Evolutionary conservation across 1,284 basidiomycete genomes (phyloP).

Genomic region (Apiotrichum akiyoshidainum): DNA sequence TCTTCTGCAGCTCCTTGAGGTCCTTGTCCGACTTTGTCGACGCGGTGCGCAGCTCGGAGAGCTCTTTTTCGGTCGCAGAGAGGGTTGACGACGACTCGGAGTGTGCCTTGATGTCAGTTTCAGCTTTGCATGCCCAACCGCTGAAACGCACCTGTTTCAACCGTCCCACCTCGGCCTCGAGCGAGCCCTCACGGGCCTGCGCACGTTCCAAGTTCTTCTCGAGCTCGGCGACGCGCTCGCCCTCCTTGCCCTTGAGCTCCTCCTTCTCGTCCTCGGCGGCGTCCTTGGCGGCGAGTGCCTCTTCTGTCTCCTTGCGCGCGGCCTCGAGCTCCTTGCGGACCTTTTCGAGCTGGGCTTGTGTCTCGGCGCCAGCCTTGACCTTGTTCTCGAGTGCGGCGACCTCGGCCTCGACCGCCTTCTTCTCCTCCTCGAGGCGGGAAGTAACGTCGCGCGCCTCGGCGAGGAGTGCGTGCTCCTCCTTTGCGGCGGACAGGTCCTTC

Average conservation of each 20-base stretch:
- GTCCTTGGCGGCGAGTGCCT: constrained; percentile 2
- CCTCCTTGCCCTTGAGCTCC: constrained; percentile 14
- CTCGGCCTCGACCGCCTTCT: constrained; percentile 23
- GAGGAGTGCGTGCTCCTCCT: constrained; percentile 34
- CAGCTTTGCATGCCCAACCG: not conserved
- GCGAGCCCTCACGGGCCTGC: constrained; percentile 41
- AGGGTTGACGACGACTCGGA: constrained; percentile 23
- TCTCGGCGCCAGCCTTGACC: constrained; percentile 16
- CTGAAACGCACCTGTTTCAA: constrained; percentile 42
- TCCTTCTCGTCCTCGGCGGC: constrained; percentile 13
- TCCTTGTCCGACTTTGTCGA: constrained; percentile 4
- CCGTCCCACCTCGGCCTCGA: constrained; percentile 46
- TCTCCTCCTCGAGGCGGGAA: constrained; percentile 36
- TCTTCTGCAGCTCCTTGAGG: constrained; percentile 21
- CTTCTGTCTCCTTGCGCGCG: constrained; percentile 1
- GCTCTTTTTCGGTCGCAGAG: constrained; percentile 5
- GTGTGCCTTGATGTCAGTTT: constrained; percentile 26
- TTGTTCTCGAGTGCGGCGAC: constrained; percentile 15
- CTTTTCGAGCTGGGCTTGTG: constrained; percentile 16
- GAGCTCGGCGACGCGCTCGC: constrained; percentile 31
- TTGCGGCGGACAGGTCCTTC: constrained; percentile 25
- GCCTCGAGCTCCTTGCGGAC: constrained; percentile 13
- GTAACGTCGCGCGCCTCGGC: constrained; percentile 36
- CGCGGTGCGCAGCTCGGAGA: constrained; percentile 5
- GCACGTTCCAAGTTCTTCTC: constrained; percentile 43